Evolutionary conservation across 2,329 filamentous ascomycete genomes (phyloP).

Genomic region (Aureobasidium sp.): DNA sequence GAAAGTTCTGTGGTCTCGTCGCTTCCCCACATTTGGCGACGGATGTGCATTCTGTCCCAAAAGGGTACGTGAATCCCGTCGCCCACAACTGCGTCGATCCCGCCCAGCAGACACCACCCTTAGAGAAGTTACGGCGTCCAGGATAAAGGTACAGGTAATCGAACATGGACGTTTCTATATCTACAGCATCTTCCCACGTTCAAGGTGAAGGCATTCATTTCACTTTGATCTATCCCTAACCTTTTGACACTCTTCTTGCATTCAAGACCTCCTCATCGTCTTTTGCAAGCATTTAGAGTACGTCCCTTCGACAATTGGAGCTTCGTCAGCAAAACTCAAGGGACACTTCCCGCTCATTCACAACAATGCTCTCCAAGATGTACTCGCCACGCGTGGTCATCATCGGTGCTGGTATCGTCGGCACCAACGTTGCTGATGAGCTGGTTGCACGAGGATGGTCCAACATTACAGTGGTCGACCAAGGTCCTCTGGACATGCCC

Average conservation of each 20-base stretch:
- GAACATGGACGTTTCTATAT: slow-evolving; percentile 9
- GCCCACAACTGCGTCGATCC: slow-evolving; percentile 4
- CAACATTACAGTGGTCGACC: slow-evolving; percentile 58
- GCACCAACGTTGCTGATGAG: slow-evolving; percentile 58
- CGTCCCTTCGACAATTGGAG: background rate
- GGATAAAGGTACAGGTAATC: background rate
- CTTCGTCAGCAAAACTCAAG: background rate
- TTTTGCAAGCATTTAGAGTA: background rate
- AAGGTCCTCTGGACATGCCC: slow-evolving; percentile 55
- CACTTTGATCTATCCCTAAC: background rate
- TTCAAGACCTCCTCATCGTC: background rate
- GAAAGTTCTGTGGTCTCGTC: background rate
- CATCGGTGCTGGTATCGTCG: slow-evolving; percentile 59
- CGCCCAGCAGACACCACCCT: slow-evolving; percentile 6
- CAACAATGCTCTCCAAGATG: slow-evolving; percentile 13
- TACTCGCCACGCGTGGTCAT: slow-evolving; percentile 47
- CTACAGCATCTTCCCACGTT: slow-evolving; percentile 2
- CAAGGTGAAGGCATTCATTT: background rate
- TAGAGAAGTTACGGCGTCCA: slow-evolving; percentile 8
- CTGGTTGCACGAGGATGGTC: slow-evolving; percentile 56
- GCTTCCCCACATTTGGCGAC: background rate
- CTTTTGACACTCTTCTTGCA: background rate
- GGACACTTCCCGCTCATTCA: background rate
- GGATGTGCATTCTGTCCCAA: too few species aligned
- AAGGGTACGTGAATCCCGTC: too few species aligned